Evolutionary conservation across 306 rosid species (phyloP).

Genomic region (Inga laurina): DNA sequence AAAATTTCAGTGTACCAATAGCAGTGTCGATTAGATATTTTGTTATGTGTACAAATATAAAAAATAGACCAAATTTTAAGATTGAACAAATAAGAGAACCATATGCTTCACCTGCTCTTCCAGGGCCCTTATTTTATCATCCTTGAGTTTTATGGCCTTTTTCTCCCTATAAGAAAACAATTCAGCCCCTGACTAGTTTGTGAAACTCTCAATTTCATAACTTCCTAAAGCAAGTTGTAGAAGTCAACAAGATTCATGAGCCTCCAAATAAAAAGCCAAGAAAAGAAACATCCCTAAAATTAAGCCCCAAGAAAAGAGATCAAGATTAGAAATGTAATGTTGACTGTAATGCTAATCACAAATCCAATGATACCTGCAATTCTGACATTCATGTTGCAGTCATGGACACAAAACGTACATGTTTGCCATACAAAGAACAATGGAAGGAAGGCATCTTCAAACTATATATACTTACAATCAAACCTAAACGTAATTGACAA

Average conservation of each 20-base stretch:
- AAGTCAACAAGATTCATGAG: not conserved
- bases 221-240: not conserved
- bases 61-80: not conserved
- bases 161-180: slow-evolving; percentile 50
- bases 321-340: not conserved
- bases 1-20: slow-evolving; percentile 24
- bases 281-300: slow-evolving; percentile 19
- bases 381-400: not conserved
- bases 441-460: not conserved
- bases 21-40: slow-evolving; percentile 26
- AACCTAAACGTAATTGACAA: not conserved
- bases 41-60: not conserved
- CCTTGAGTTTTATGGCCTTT: slow-evolving; percentile 39
- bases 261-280: slow-evolving; percentile 6
- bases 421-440: not conserved
- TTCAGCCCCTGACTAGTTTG: slow-evolving; percentile 14
- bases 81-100: not conserved
- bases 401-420: not conserved
- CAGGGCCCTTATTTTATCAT: slow-evolving; percentile 50
- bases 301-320: slow-evolving; percentile 13
- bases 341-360: not conserved
- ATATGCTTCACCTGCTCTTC: slow-evolving; percentile 70
- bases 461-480: not conserved
- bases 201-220: slow-evolving; percentile 4
- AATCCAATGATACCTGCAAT: not conserved